Conservation (phyloP, 306 rosid species). For the Rosa rugosa region DNA sequence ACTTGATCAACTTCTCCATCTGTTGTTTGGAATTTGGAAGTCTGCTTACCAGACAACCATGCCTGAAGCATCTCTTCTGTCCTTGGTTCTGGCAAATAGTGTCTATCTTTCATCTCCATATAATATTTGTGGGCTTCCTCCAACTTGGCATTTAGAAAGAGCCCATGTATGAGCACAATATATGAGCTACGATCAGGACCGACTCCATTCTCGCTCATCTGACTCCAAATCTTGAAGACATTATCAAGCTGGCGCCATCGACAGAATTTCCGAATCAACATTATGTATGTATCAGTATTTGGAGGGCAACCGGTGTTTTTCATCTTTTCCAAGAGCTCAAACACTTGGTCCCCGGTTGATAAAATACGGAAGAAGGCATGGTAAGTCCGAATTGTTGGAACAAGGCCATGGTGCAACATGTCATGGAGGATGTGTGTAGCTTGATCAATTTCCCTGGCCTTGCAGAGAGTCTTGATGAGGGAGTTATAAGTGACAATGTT, state of each 20-base stretch:
- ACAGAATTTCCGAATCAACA: slow-evolving; percentile 87
- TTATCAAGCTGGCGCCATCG: slow-evolving; percentile 74
- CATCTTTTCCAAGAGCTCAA: slow-evolving; percentile 63
- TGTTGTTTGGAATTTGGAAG: slow-evolving; percentile 24
- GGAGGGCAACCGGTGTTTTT: slow-evolving; percentile 60
- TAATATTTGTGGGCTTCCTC: slow-evolving; percentile 77
- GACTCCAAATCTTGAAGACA: slow-evolving; percentile 68
- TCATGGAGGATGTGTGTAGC: slow-evolving; percentile 54
- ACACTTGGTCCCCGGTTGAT: slow-evolving; percentile 62
- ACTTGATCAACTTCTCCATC: slow-evolving; percentile 30
- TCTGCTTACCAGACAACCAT: slow-evolving; percentile 66
- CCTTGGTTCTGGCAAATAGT: slow-evolving; percentile 67
- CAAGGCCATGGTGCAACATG: slow-evolving; percentile 47
- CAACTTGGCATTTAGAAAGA: slow-evolving; percentile 69
- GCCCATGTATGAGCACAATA: slow-evolving; percentile 82
- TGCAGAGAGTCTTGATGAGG: slow-evolving; percentile 78
- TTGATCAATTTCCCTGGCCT: slow-evolving; percentile 53
- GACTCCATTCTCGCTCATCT: slow-evolving; percentile 62
- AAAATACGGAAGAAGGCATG: slow-evolving; percentile 72
- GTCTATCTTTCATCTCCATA: slow-evolving; percentile 74
- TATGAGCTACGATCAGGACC: slow-evolving; percentile 78
- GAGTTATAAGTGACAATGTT: slow-evolving; percentile 77
- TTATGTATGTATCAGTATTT: slow-evolving; percentile 70
- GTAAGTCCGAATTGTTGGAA: slow-evolving; percentile 73
- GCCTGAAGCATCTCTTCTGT: slow-evolving; percentile 71